phyloP scores from a whole-genome alignment of 1,284 basidiomycete species.

The Heterobasidion parviporum region DNA sequence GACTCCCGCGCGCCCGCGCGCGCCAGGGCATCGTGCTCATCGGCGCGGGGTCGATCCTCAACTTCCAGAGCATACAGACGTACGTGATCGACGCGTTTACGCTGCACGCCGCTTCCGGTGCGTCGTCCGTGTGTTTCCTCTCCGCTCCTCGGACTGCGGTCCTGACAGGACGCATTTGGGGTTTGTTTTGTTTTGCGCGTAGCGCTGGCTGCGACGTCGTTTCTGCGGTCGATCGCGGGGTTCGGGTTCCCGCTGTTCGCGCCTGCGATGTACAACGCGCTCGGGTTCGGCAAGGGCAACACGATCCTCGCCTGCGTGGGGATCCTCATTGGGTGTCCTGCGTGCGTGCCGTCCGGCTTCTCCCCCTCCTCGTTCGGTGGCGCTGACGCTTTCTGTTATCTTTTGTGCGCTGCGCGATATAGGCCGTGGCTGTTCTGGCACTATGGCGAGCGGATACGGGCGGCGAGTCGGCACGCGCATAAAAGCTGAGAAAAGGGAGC shows the following conservation, averaged over 20 bases:
- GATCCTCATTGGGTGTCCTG: constrained; percentile 51
- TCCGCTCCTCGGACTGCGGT: background rate
- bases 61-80: constrained; percentile 51
- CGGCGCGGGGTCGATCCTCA: constrained; percentile 45
- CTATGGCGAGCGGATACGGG: constrained; percentile 38
- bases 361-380: constrained; percentile 11
- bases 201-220: constrained; percentile 54
- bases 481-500: background rate
- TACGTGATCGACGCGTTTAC: constrained; percentile 66
- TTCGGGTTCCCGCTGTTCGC: constrained; percentile 66
- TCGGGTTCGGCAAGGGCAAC: constrained; percentile 60
- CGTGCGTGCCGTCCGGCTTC: constrained; percentile 15
- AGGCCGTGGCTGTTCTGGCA: constrained; percentile 49
- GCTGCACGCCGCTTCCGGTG: constrained; percentile 54
- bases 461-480: background rate
- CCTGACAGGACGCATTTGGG: background rate
- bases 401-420: background rate
- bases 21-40: constrained; percentile 47
- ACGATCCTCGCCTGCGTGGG: constrained; percentile 50
- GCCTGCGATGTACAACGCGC: constrained; percentile 50
- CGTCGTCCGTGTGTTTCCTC: constrained; percentile 9
- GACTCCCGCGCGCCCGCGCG: too few species aligned
- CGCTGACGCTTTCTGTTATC: constrained; percentile 34
- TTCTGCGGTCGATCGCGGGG: constrained; percentile 49
- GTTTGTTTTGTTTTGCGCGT: constrained; percentile 7